Evolutionary conservation across 257 asterid genomes (phyloP).

Genomic region (Solanum tarapatanum): DNA sequence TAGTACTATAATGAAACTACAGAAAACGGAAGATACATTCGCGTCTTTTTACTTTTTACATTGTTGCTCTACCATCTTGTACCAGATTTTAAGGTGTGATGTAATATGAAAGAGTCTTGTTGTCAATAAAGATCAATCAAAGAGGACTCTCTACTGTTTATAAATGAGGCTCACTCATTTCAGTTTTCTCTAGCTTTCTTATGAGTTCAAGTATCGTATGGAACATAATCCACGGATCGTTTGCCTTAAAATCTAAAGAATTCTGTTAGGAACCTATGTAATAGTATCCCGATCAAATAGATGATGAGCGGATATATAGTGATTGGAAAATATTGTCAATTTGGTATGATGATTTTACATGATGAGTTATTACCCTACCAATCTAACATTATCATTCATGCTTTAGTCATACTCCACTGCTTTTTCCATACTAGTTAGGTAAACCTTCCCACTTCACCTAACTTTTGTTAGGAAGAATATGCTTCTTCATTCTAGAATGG

Average conservation of each 20-base stretch:
- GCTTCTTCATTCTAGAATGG: not conserved
- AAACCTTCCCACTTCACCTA: not conserved
- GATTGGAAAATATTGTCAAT: not conserved
- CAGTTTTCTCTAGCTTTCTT: not conserved
- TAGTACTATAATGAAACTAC: not conserved
- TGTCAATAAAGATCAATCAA: not conserved
- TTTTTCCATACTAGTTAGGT: not conserved
- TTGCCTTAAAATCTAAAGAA: not conserved
- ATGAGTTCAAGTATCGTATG: not conserved
- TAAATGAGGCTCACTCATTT: not conserved
- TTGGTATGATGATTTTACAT: not conserved
- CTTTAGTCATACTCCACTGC: not conserved
- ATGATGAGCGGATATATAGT: not conserved
- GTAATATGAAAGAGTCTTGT: not conserved
- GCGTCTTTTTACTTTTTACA: not conserved
- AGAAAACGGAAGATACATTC: not conserved
- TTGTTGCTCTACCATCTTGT: not conserved
- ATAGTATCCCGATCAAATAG: not conserved
- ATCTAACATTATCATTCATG: not conserved
- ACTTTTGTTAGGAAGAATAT: not conserved
- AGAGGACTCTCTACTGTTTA: not conserved
- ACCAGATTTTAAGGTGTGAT: not conserved
- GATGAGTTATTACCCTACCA: not conserved
- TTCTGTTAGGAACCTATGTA: not conserved
- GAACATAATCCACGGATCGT: not conserved